Base-by-base conservation (phyloP, 192 early-diverging fungal genomes). In the Irineochytrium annulatum region DNA sequence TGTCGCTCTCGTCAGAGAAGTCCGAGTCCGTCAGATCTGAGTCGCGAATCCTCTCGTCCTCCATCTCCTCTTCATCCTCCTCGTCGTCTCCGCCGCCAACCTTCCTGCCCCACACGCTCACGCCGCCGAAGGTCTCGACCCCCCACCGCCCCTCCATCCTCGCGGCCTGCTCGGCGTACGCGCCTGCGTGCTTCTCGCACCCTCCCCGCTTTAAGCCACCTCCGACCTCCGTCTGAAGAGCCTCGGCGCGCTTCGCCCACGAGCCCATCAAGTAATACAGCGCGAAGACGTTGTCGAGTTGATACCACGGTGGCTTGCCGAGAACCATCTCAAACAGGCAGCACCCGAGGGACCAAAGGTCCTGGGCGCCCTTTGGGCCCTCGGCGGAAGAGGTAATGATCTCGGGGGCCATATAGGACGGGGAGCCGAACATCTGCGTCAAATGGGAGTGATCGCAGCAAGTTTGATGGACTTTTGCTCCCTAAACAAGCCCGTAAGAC, bases 261-360 rank as follows among this genome's bases (percentile, higher is more conserved):
- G 58, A 20, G 22, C 58, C 58, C 27, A 59, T 57, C 5, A 59
- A 24, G 34, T 56, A 59, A 24, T 59, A 59, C 8, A 59, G 34
- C 17, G 45, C 34, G 17, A 19, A 59, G 17, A 59, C 58, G 29
- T 54, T 59, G 53, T 59, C 58, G 19, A 59, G 27, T 29, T 48
- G 30, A 54, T 56, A 56, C 58, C 58, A 59, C 29, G 58, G 58
- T 26, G 58, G 30, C 28, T 59, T 29, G 11, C 58, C 58, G 11
- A 59, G 24, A 6, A 59, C 53, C 58, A 59, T 59, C 52, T 59
- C 58, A 24, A 34, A 59, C 5, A 59, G 44, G 28, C 34, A 44
- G 27, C 58, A 59, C 4, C 58, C 58, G 27, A 59, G 58, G 6
- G 58, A 59, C 58, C 58, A 59, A 11, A 59, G 5, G 51, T 59